Evolutionary conservation across 2,329 filamentous ascomycete genomes (phyloP).

Genomic region (Pseudofabraea citricarpa): DNA sequence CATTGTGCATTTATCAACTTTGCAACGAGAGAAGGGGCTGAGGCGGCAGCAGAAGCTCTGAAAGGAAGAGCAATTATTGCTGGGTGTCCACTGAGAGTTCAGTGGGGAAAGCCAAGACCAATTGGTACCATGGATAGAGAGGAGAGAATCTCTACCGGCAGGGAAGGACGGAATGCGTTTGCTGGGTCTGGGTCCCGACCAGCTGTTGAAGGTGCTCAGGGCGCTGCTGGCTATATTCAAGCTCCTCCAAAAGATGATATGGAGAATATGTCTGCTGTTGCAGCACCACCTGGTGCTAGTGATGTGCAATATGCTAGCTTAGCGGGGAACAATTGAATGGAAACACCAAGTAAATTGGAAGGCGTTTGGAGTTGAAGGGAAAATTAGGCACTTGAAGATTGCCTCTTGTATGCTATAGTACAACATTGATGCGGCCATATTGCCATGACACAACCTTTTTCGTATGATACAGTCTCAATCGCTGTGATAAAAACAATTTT

Average conservation of each 20-base stretch:
- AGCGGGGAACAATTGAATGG: constrained; percentile 65
- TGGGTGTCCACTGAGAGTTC: constrained; percentile 82
- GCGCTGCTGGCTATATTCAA: constrained; percentile 19
- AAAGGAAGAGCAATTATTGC: constrained; percentile 86
- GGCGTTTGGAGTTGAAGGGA: not conserved
- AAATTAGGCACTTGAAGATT: not conserved
- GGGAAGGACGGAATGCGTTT: constrained; percentile 65
- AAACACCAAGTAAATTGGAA: not conserved
- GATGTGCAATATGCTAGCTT: constrained; percentile 83
- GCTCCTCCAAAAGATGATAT: constrained; percentile 23
- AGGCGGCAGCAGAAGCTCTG: constrained; percentile 77
- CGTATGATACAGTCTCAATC: too few species aligned
- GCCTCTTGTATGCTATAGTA: not conserved
- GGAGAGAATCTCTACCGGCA: constrained; percentile 73
- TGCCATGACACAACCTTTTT: too few species aligned
- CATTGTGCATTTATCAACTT: constrained; percentile 98
- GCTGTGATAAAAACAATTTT: too few species aligned
- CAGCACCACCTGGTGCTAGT: constrained; percentile 72
- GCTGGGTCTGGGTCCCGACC: constrained; percentile 37
- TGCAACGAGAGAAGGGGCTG: constrained; percentile 75
- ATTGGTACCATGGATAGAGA: constrained; percentile 89
- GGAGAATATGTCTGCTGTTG: constrained; percentile 42
- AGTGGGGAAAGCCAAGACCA: constrained; percentile 90
- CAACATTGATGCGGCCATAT: not conserved
- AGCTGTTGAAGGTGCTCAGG: constrained; percentile 24